A percentile compares a stretch with the other conserved stretches of the same genome.
Evolutionary conservation across 768 basidiomycete genomes (phyloP).

Genomic region (Suillus paluster): DNA sequence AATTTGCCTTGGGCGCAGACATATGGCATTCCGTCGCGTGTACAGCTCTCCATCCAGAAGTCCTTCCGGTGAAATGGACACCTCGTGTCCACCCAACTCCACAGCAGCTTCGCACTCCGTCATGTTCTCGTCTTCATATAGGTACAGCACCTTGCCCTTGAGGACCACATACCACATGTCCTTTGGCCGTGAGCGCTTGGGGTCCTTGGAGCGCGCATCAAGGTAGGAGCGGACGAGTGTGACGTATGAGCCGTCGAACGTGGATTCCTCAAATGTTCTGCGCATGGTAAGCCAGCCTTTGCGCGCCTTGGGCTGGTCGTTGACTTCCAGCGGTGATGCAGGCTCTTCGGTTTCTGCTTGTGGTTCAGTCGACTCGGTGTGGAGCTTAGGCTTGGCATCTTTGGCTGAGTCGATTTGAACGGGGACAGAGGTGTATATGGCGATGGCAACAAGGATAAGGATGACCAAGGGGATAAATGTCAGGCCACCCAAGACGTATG

Average conservation of each 20-base stretch:
- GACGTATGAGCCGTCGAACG: conserved; percentile 71
- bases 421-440: conserved; percentile 87
- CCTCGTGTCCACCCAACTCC: conserved; percentile 79
- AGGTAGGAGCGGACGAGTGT: conserved; percentile 80
- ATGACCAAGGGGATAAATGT: conserved; percentile 87
- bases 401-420: conserved; percentile 54
- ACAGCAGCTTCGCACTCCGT: conserved; percentile 91
- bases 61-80: conserved; percentile 74
- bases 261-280: conserved; percentile 72
- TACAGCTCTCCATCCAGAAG: conserved; percentile 89
- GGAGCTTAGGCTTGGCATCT: conserved; percentile 37
- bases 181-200: conserved; percentile 81
- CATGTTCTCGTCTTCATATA: conserved; percentile 94
- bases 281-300: conserved; percentile 87
- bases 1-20: conserved; percentile 58
- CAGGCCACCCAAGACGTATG: conserved; percentile 88
- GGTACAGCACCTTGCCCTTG: conserved; percentile 88
- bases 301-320: conserved; percentile 67
- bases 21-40: conserved; percentile 88
- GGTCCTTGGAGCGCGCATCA: conserved; percentile 83
- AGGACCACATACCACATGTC: conserved; percentile 93
- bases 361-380: conserved; percentile 32
- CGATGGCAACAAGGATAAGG: conserved; percentile 57
- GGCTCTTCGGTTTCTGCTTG: conserved; percentile 19
- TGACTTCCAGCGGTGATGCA: conserved; percentile 34